Evolutionary conservation across 495 filamentous ascomycete species (phyloP).

Genomic region (Pyrenula aspistea): DNA sequence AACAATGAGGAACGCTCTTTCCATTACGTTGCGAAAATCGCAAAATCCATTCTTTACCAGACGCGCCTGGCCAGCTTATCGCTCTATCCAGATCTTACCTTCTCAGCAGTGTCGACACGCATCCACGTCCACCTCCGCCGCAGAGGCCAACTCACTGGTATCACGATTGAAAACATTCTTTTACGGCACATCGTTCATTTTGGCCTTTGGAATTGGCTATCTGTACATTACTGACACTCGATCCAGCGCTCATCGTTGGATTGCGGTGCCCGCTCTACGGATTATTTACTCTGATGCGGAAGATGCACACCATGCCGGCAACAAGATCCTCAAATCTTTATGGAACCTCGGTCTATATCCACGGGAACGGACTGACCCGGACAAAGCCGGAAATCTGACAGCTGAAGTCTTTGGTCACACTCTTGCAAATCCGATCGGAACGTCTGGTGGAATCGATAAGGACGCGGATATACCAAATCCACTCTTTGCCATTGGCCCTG

Average conservation of each 20-base stretch:
- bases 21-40: too few relatives aligned
- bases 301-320: slow-evolving; percentile 75
- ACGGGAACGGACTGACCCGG: slow-evolving; percentile 54
- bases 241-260: slow-evolving; percentile 70
- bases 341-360: slow-evolving; percentile 51
- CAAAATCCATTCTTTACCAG: too few relatives aligned
- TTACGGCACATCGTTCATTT: slow-evolving; percentile 41
- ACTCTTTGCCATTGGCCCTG: slow-evolving; percentile 69
- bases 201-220: slow-evolving; percentile 43
- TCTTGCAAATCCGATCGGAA: slow-evolving; percentile 77
- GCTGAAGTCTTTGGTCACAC: slow-evolving; percentile 67
- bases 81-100: too few relatives aligned
- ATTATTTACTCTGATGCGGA: slow-evolving; percentile 71
- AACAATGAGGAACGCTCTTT: too few relatives aligned
- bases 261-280: slow-evolving; percentile 64
- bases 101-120: background rate
- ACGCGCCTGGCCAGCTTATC: too few relatives aligned
- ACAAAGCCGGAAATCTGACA: slow-evolving; percentile 35
- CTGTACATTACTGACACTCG: slow-evolving; percentile 85
- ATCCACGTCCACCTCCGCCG: background rate
- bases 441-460: slow-evolving; percentile 90
- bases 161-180: slow-evolving; percentile 29
- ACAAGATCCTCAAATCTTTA: slow-evolving; percentile 42
- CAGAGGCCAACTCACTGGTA: background rate
- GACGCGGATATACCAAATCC: slow-evolving; percentile 75